Evolutionary conservation across 495 filamentous ascomycete species (phyloP).

Genomic region (Talaromyces thailandensis): DNA sequence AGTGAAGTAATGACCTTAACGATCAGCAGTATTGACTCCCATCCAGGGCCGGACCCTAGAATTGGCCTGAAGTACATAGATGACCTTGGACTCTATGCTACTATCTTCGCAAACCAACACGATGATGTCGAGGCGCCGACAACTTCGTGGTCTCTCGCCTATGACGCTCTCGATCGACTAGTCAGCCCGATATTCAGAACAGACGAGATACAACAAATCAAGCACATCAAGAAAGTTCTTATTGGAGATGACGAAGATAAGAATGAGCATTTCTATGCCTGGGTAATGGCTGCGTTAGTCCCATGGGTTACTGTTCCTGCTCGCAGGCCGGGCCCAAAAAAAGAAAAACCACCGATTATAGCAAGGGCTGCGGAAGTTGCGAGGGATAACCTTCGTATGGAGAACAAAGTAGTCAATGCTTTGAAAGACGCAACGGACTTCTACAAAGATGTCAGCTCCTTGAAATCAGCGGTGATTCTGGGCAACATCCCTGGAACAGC

Average conservation of each 20-base stretch:
- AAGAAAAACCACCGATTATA: slow-evolving; percentile 32
- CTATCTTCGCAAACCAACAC: slow-evolving; percentile 57
- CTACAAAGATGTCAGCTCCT: slow-evolving; percentile 45
- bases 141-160: slow-evolving; percentile 30
- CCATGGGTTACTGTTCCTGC: slow-evolving; percentile 61
- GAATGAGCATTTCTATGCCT: slow-evolving; percentile 58
- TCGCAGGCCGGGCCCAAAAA: slow-evolving; percentile 30
- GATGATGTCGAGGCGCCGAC: slow-evolving; percentile 37
- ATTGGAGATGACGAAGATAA: slow-evolving; percentile 47
- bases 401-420: slow-evolving; percentile 60
- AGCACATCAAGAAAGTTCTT: slow-evolving; percentile 36
- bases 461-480: slow-evolving; percentile 39
- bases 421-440: slow-evolving; percentile 55
- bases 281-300: slow-evolving; percentile 63
- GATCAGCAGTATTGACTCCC: neutral
- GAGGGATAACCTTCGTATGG: slow-evolving; percentile 69
- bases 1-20: neutral
- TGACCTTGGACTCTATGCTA: slow-evolving; percentile 62
- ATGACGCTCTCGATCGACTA: slow-evolving; percentile 22
- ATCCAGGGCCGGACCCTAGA: slow-evolving; percentile 57
- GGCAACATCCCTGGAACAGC: slow-evolving; percentile 20
- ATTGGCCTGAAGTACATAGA: slow-evolving; percentile 64
- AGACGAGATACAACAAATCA: slow-evolving; percentile 8
- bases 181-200: slow-evolving; percentile 14
- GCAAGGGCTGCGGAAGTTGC: slow-evolving; percentile 47